Conservation (phyloP, 371 early-diverging fungal species). For the Mucor circinelloides region DNA sequence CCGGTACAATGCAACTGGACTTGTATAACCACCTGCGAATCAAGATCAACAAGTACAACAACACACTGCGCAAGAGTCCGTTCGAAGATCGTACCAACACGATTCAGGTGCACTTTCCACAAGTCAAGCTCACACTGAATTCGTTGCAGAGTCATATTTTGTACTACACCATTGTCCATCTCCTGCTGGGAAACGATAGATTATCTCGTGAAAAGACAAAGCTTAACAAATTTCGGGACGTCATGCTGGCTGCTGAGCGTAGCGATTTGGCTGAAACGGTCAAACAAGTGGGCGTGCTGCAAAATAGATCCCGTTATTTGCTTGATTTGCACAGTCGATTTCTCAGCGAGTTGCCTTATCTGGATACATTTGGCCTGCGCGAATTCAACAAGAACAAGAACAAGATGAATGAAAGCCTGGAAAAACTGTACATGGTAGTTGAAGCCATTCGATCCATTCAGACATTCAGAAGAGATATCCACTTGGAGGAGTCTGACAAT, state of each 20-base stretch:
- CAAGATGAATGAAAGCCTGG: conserved; percentile 29
- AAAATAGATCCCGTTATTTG: conserved; percentile 51
- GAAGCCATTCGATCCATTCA: conserved; percentile 60
- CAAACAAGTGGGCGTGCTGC: conserved; percentile 56
- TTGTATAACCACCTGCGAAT: conserved; percentile 71
- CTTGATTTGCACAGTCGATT: conserved; percentile 56
- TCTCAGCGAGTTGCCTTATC: conserved; percentile 54
- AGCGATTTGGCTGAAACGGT: conserved; percentile 58
- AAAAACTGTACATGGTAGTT: conserved; percentile 64
- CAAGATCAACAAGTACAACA: conserved; percentile 20
- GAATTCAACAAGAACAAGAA: conserved; percentile 22
- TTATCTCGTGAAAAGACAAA: conserved; percentile 67
- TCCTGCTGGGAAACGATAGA: conserved; percentile 66
- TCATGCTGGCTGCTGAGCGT: conserved; percentile 72
- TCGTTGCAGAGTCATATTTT: conserved; percentile 68
- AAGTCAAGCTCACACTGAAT: conserved; percentile 60
- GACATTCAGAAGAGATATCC: conserved; percentile 25
- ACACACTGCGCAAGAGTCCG: conserved; percentile 10
- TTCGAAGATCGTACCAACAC: conserved; percentile 54
- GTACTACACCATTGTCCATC: conserved; percentile 64
- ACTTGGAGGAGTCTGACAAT: conserved; percentile 29
- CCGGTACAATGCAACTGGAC: conserved; percentile 70
- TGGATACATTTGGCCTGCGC: conserved; percentile 5
- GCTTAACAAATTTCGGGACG: conserved; percentile 66
- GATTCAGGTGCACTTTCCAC: conserved; percentile 61